A percentile compares a stretch with the other conserved stretches of the same genome.
Conservation (phyloP, 225 moss, liverwort and hornwort genomes). For the Marchantia paleacea region DNA sequence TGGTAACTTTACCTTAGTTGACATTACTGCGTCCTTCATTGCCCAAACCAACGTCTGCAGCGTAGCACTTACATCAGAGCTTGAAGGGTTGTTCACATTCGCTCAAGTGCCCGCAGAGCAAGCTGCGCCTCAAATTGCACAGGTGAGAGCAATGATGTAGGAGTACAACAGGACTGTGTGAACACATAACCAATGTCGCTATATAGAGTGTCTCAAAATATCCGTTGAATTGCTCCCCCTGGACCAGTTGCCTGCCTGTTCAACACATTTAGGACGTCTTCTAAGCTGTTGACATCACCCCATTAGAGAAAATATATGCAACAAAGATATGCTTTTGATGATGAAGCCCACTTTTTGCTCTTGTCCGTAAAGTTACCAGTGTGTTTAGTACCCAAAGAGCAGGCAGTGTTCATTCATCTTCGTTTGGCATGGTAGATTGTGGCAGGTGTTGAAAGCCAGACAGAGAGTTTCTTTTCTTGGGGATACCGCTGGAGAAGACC, state of each 20-base stretch:
- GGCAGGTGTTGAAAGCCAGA: constrained; percentile 38
- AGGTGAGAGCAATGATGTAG: neutral
- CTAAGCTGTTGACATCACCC: no score
- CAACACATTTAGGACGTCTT: no score
- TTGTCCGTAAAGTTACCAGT: neutral
- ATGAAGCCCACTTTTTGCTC: neutral
- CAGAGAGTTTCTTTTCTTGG: constrained; percentile 65
- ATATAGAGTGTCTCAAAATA: no score
- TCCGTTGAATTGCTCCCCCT: no score
- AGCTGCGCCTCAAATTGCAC: constrained; percentile 2
- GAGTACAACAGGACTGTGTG: no score
- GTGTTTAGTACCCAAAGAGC: neutral
- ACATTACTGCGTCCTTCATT: constrained; percentile 21
- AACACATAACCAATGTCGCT: no score
- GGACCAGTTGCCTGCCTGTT: no score
- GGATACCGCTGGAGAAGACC: constrained; percentile 91
- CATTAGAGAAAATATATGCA: neutral
- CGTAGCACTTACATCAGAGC: constrained; percentile 14
- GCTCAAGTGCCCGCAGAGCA: constrained; percentile 16
- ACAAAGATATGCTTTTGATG: neutral
- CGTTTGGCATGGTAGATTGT: constrained; percentile 50
- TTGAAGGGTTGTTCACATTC: constrained; percentile 10
- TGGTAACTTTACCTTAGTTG: constrained; percentile 28
- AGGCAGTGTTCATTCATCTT: neutral
- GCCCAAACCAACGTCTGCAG: constrained; percentile 8